phyloP scores from a whole-genome alignment of 495 filamentous ascomycete genomes.

The Penicillium mononematosum region DNA sequence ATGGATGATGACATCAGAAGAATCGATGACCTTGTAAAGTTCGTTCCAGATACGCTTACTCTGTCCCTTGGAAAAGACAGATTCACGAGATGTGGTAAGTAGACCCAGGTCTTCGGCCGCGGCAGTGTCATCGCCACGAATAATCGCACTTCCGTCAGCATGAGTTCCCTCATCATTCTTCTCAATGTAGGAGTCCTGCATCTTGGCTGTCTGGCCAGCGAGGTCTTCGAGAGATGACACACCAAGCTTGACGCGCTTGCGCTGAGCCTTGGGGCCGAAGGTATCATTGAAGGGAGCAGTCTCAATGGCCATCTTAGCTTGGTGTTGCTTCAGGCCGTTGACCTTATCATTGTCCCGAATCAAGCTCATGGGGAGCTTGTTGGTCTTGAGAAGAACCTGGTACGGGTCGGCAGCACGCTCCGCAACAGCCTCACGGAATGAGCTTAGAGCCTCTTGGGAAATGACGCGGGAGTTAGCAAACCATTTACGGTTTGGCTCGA shows the following conservation, averaged over 20 bases:
- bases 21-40: slow-evolving; percentile 96
- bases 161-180: slow-evolving; percentile 69
- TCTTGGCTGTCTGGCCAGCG: slow-evolving; percentile 71
- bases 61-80: slow-evolving; percentile 92
- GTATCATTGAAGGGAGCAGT: slow-evolving; percentile 80
- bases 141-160: slow-evolving; percentile 64
- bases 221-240: slow-evolving; percentile 79
- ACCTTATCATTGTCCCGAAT: slow-evolving; percentile 62
- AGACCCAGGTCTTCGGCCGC: slow-evolving; percentile 44
- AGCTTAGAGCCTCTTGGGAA: slow-evolving; percentile 63
- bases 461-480: slow-evolving; percentile 74
- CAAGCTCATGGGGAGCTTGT: slow-evolving; percentile 87
- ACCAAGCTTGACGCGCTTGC: slow-evolving; percentile 85
- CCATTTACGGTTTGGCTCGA: slow-evolving; percentile 93
- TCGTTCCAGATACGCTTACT: slow-evolving; percentile 98
- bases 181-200: slow-evolving; percentile 76
- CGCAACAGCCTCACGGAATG: slow-evolving; percentile 90
- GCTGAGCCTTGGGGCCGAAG: slow-evolving; percentile 89
- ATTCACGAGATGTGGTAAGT: slow-evolving; percentile 71
- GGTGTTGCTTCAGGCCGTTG: slow-evolving; percentile 86
- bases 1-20: slow-evolving; percentile 93
- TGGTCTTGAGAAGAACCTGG: slow-evolving; percentile 85
- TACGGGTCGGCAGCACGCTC: slow-evolving; percentile 89
- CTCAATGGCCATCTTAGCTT: slow-evolving; percentile 92
- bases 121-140: slow-evolving; percentile 50